Evolutionary conservation across 2,329 filamentous ascomycete species (phyloP), one percentile per base, ranked within the genome.

Genomic region (Colletotrichum sp.): DNA sequence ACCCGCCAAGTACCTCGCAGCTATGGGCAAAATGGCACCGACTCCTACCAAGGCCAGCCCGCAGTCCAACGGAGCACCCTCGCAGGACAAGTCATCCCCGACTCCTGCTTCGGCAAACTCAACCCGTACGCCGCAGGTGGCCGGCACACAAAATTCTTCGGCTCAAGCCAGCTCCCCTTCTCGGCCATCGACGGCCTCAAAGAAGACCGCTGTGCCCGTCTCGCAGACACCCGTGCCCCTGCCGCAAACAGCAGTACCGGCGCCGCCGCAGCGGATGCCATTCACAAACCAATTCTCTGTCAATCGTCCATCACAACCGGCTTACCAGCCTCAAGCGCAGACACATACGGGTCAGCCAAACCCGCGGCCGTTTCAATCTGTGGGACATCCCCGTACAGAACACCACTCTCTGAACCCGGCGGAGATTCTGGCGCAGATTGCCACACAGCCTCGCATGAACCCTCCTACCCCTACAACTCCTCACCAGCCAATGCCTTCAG

Each of bases 1-100:
- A 12, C 87, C 87, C 2, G 84, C 86, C 7, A 86, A 87, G 70
- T 87, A 86, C 68, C 78, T 87, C 64, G 85, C 86, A n/a, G 84
- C 85, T 10, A 86, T 87, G 80, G 82, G 79, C 66, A 83, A 84
- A 12, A 72, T 81, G 10, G 75, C 82, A 3, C 77, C 75, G 26
- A 75, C 78, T 8, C 60, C 80, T 30, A 36, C 65, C 28, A 73
- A 74, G 71, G 15, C 32, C 34, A 66, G n/a, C 21, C 10, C 44
- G 18, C 65, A 74, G 5, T 32, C 69, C 26, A 26, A 16, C 4
- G 70, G 49, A 10, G 4, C 64, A 15, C 9, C 36, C 18, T 59
- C 21, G 9, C 71, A 69, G 49, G 59, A 49, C 57, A 62, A 26
- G 9, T n/a, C 34, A 36, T 26, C 70, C 21, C 59, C 59, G 13